Percentiles rank a stretch among this genome's conserved stretches.
Conservation (phyloP, 768 basidiomycete species). For the Collybia mongolica region DNA sequence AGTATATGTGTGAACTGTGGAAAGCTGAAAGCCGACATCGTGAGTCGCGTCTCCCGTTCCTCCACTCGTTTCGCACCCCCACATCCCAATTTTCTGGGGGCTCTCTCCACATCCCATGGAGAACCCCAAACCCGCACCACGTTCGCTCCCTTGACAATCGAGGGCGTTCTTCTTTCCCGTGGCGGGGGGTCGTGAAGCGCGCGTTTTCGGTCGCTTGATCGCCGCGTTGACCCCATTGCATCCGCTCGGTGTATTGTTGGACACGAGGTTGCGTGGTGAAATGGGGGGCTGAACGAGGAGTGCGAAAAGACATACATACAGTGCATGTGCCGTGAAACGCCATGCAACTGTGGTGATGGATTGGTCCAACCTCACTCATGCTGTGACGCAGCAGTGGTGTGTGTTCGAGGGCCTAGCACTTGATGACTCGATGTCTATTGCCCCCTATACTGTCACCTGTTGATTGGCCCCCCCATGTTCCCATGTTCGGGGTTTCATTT, state of each 20-base stretch:
- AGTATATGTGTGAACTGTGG: conserved; percentile 99
- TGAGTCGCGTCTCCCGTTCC: conserved; percentile 80
- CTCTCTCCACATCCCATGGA: conserved; percentile 88
- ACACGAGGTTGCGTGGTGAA: conserved; percentile 90
- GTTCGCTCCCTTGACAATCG: conserved; percentile 73
- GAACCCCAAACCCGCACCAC: conserved; percentile 94
- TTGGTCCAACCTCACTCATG: conserved; percentile 49
- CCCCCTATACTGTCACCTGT: conserved; percentile 55
- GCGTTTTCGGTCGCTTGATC: conserved; percentile 95
- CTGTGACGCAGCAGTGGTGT: conserved; percentile 72
- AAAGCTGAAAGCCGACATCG: conserved; percentile 94
- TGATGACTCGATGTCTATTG: conserved; percentile 52
- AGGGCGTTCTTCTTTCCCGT: conserved; percentile 79
- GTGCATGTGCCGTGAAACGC: conserved; percentile 30
- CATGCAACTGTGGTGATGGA: conserved; percentile 39
- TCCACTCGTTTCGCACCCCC: conserved; percentile 94
- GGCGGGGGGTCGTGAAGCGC: conserved; percentile 61
- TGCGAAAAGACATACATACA: conserved; percentile 61
- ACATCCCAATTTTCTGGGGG: conserved; percentile 98
- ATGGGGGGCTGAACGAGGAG: conserved; percentile 98
- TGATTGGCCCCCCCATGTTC: conserved; percentile 21
- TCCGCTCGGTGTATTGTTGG: conserved; percentile 74
- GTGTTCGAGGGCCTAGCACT: conserved; percentile 61
- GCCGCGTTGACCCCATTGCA: conserved; percentile 72
- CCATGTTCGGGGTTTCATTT: conserved; percentile 23